Percentiles rank a stretch among this genome's conserved stretches.
These are phyloP conservation scores for Tylopilus sp. DNA, from an alignment of 768 basidiomycete genomes.

Conservation along the genomic window DNA sequence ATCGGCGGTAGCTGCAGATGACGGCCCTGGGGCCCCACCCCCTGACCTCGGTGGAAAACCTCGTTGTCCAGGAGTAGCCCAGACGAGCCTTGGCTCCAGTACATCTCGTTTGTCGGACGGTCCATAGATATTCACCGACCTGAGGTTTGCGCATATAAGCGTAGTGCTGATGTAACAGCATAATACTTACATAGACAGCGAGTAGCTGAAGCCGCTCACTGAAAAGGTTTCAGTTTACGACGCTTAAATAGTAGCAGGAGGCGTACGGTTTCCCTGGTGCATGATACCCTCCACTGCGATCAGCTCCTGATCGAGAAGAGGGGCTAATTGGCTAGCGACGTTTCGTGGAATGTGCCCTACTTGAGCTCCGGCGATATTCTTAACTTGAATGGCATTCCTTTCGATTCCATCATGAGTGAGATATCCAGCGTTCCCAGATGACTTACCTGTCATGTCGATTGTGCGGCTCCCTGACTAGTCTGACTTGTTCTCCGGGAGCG, in stretches of 20 bases:
- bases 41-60: conserved; percentile 42
- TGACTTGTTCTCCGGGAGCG: conserved; percentile 74
- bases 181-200: conserved; percentile 55
- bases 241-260: background rate
- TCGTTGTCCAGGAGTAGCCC: conserved; percentile 70
- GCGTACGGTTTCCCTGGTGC: conserved; percentile 65
- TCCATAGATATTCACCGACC: conserved; percentile 72
- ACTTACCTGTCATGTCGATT: conserved; percentile 68
- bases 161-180: background rate
- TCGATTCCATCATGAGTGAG: background rate
- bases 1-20: conserved; percentile 19
- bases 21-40: conserved; percentile 11
- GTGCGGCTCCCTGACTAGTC: conserved; percentile 58
- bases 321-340: conserved; percentile 58
- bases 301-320: conserved; percentile 60
- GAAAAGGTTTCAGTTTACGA: conserved; percentile 1
- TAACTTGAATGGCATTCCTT: conserved; percentile 79
- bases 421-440: background rate
- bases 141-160: conserved; percentile 24
- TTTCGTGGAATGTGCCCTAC: conserved; percentile 77
- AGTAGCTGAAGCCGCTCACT: conserved; percentile 50
- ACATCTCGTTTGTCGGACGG: conserved; percentile 52
- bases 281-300: conserved; percentile 70
- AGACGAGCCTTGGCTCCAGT: conserved; percentile 63
- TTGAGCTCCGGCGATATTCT: conserved; percentile 69